phyloP scores from a whole-genome alignment of 2,329 filamentous ascomycete genomes.

The Talaromyces sp. region DNA sequence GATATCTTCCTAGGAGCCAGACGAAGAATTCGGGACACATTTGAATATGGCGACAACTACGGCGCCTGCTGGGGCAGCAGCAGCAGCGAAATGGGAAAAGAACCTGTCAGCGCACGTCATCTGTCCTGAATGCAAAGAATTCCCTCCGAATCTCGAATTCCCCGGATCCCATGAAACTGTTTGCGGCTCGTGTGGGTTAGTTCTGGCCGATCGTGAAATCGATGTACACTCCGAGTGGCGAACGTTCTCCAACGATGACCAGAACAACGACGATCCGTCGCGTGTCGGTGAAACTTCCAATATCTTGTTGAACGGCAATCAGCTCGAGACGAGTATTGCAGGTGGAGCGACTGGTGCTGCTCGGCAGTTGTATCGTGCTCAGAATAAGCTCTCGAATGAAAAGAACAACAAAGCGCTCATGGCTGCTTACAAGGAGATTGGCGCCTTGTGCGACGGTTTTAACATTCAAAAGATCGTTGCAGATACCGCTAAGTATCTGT shows the following conservation, averaged over 20 bases:
- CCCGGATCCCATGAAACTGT: constrained; percentile 93
- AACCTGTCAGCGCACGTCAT: constrained; percentile 83
- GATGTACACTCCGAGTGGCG: constrained; percentile 98
- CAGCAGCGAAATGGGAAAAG: constrained; percentile 61
- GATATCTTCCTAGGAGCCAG: background rate
- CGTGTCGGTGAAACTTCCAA: constrained; percentile 96
- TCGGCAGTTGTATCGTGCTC: constrained; percentile 74
- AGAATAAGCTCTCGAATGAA: constrained; percentile 76
- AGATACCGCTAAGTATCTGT: constrained; percentile 90
- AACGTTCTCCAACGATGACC: constrained; percentile 97
- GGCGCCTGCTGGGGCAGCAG: constrained; percentile 41
- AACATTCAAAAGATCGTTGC: constrained; percentile 76
- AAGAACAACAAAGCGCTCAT: constrained; percentile 79
- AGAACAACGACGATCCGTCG: constrained; percentile 91
- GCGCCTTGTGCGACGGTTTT: constrained; percentile 79
- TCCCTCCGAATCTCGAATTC: constrained; percentile 87
- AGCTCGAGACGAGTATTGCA: constrained; percentile 83
- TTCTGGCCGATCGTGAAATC: constrained; percentile 85
- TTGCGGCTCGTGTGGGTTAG: constrained; percentile 85
- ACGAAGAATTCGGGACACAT: background rate
- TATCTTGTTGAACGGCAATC: constrained; percentile 81
- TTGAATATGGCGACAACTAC: constrained; percentile 30
- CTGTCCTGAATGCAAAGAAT: constrained; percentile 87
- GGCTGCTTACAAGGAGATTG: constrained; percentile 83
- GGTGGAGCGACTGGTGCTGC: constrained; percentile 71